A percentile compares a stretch with the other conserved stretches of the same genome.
Conservation (phyloP, 1,139 yeast genomes). For the Nakaseomyces bracarensis region DNA sequence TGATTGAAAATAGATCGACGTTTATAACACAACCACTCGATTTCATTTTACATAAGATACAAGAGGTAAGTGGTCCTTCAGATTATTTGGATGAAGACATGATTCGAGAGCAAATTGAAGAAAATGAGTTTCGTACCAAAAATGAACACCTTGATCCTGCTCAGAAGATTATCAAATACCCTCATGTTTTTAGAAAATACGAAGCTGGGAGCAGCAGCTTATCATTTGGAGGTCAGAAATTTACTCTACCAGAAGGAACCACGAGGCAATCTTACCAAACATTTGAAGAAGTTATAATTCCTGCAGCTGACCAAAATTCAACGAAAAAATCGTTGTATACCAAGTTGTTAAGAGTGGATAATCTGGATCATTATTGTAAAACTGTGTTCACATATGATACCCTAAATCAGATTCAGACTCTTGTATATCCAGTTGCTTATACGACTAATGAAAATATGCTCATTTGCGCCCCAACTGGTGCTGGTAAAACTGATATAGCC, state of each 20-base stretch:
- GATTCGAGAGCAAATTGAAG: conserved; percentile 47
- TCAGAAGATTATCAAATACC: conserved; percentile 49
- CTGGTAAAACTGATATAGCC: conserved; percentile 98
- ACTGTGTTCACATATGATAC: conserved; percentile 78
- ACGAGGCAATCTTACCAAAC: conserved; percentile 53
- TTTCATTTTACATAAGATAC: conserved; percentile 13
- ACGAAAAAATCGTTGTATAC: conserved; percentile 43
- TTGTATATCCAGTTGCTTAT: conserved; percentile 88
- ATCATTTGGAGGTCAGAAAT: conserved; percentile 73
- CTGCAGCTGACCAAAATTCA: conserved; percentile 46
- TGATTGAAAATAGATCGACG: conserved; percentile 46
- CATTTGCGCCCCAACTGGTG: conserved; percentile 99
- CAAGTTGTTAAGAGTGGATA: conserved; percentile 47
- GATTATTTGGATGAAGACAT: conserved; percentile 48
- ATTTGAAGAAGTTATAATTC: conserved; percentile 79
- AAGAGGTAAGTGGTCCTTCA: conserved; percentile 15
- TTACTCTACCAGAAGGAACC: conserved; percentile 74
- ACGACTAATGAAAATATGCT: conserved; percentile 91
- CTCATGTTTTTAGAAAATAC: conserved; percentile 75
- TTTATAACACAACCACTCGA: conserved; percentile 27
- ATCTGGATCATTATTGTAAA: conserved; percentile 68
- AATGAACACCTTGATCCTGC: conserved; percentile 45
- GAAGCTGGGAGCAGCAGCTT: conserved; percentile 49
- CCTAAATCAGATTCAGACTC: conserved; percentile 82
- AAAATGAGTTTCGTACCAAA: conserved; percentile 46